Percentiles rank a stretch among this genome's conserved stretches.
These are phyloP conservation scores for Francoa sonchifolia DNA, from an alignment of 441 rosid species.

Conservation along the genomic window DNA sequence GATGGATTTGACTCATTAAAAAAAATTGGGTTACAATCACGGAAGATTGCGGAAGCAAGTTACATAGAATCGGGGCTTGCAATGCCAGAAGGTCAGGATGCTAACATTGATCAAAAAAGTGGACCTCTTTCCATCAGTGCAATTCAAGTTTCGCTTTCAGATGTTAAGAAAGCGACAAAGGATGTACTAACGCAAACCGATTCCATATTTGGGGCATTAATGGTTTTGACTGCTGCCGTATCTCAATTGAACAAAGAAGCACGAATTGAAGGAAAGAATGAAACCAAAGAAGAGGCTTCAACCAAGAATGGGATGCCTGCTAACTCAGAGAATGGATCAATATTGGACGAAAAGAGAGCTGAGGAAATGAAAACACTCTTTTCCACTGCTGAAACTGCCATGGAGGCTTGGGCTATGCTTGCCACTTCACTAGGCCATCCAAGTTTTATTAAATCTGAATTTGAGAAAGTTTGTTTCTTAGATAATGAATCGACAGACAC, in stretches of 20 bases:
- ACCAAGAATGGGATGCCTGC: constrained; percentile 28
- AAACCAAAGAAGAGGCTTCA: constrained; percentile 12
- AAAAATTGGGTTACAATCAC: constrained; percentile 60
- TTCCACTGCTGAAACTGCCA: constrained; percentile 83
- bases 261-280: constrained; percentile 20
- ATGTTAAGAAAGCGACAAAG: constrained; percentile 65
- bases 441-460: constrained; percentile 90
- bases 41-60: constrained; percentile 59
- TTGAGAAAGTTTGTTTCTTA: constrained; percentile 82
- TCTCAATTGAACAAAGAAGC: constrained; percentile 56
- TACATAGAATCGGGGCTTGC: constrained; percentile 90
- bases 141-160: constrained; percentile 60
- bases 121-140: constrained; percentile 18
- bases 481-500: constrained; percentile 81
- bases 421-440: constrained; percentile 91
- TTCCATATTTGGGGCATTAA: constrained; percentile 72
- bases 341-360: constrained; percentile 47
- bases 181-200: constrained; percentile 80
- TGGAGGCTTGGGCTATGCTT: constrained; percentile 99
- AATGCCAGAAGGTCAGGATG: constrained; percentile 32
- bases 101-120: constrained; percentile 27
- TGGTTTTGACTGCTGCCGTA: constrained; percentile 70
- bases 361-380: constrained; percentile 86
- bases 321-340: constrained; percentile 23
- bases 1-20: constrained; percentile 64